Percentiles rank a stretch among this genome's conserved stretches.
phyloP scores from a whole-genome alignment of 2,329 filamentous ascomycete genomes.

The Xylariaceae sp. region DNA sequence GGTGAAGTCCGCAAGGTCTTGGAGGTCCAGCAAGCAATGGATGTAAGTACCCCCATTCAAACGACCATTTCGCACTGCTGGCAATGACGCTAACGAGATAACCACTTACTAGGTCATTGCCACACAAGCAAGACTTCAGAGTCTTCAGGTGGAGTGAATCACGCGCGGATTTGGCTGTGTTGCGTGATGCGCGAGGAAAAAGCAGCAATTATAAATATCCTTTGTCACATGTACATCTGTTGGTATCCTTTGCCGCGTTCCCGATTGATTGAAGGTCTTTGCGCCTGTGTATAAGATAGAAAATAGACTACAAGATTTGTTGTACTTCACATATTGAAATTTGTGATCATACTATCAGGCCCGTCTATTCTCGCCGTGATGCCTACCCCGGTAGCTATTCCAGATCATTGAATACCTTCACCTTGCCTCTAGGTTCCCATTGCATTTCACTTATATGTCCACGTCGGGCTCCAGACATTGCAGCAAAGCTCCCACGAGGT shows the following conservation, averaged over 20 bases:
- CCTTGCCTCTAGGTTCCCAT: too few species aligned
- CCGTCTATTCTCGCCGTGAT: too few species aligned
- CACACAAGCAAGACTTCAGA: constrained; percentile 25
- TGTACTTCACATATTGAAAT: too few species aligned
- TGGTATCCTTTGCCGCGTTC: constrained; percentile 19
- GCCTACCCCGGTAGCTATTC: too few species aligned
- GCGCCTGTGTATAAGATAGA: constrained; percentile 30
- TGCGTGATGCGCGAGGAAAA: constrained; percentile 3
- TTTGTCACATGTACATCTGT: constrained; percentile 7
- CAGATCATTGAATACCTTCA: too few species aligned
- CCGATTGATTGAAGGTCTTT: constrained; percentile 17
- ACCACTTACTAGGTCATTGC: constrained; percentile 26
- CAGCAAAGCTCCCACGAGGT: constrained; percentile 76
- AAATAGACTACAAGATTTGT: too few species aligned
- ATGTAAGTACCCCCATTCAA: constrained; percentile 50
- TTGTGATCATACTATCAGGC: too few species aligned
- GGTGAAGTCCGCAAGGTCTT: constrained; percentile 85
- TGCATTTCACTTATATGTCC: too few species aligned
- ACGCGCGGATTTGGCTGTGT: constrained; percentile 1
- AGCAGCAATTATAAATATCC: background rate
- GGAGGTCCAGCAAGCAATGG: constrained; percentile 92
- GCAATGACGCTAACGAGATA: background rate
- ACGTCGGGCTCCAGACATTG: constrained; percentile 58
- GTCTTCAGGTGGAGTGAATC: constrained; percentile 22
- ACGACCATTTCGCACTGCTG: background rate